Percentiles rank a stretch among this genome's conserved stretches.
These are phyloP conservation scores for Santalum album DNA, from an alignment of 164 flowering plant genomes.

Conservation along the genomic window DNA sequence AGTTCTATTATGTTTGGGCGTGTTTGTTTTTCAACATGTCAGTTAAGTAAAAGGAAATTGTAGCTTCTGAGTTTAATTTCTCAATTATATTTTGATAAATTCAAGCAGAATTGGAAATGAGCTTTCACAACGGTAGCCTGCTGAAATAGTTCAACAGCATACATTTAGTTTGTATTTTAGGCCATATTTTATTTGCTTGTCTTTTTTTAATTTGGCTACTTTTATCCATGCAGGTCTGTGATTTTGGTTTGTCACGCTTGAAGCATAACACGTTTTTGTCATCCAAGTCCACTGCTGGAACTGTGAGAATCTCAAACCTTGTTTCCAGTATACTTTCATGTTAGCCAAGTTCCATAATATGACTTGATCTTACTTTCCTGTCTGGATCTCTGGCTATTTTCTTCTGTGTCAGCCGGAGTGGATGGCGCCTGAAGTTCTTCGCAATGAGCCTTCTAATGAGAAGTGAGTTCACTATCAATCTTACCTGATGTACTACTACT, in stretches of 20 bases:
- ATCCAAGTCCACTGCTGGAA: conserved; percentile 99
- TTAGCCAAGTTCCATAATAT: not conserved
- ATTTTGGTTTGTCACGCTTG: conserved; percentile 94
- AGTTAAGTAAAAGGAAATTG: no score
- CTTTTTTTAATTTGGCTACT: not conserved
- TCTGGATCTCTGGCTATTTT: not conserved
- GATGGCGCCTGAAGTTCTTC: conserved; percentile 99
- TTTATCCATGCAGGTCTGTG: conserved; percentile 63
- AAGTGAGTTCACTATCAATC: conserved; percentile 46
- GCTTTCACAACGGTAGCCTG: no score
- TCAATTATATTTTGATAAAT: no score
- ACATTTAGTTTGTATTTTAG: no score
- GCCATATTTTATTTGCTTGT: no score
- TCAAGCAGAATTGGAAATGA: no score
- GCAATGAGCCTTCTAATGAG: conserved; percentile 93
- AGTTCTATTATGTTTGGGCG: no score
- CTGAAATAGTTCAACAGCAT: no score
- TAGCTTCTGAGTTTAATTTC: no score
- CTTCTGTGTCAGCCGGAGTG: conserved; percentile 71
- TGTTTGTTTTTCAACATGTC: no score
- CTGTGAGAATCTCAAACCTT: conserved; percentile 42
- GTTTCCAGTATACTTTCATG: not conserved
- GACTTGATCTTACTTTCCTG: not conserved
- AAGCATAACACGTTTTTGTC: conserved; percentile 95
- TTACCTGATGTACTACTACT: not conserved